These are phyloP conservation scores for Thalassia testudinum DNA, from an alignment of 116 monocot genomes.

Conservation along the genomic window DNA sequence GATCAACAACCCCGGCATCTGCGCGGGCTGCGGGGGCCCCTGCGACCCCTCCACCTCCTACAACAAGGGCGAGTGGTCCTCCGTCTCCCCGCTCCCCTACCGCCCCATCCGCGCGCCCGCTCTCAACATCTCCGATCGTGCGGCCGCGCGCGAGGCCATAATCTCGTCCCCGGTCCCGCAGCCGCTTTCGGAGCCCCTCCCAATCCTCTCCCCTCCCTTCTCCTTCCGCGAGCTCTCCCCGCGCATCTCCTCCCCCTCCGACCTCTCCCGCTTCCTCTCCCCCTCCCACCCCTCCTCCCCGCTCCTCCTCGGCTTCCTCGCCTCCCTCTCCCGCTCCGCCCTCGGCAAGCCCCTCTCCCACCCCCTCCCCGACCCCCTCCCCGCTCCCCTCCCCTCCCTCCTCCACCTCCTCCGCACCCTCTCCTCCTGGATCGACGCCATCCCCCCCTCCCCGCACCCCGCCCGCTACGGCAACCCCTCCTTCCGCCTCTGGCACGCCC, in stretches of 20 bases:
- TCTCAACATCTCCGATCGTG: constrained; percentile 45
- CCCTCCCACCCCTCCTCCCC: constrained; percentile 37
- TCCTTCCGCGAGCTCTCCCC: constrained; percentile 39
- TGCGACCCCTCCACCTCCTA: no score
- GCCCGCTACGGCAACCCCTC: constrained; percentile 87
- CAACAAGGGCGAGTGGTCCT: no score
- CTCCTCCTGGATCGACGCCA: constrained; percentile 29
- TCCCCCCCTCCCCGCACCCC: constrained; percentile 43
- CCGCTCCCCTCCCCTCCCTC: constrained; percentile 23
- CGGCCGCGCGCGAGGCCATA: constrained; percentile 24
- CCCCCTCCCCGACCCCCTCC: constrained; percentile 26
- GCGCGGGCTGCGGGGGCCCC: no score
- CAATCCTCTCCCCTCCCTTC: constrained; percentile 28
- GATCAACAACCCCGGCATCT: no score
- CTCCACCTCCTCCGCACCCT: constrained; percentile 31
- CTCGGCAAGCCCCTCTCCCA: constrained; percentile 68
- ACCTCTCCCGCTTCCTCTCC: constrained; percentile 51
- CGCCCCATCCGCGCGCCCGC: no score
- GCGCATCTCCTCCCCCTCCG: constrained; percentile 49
- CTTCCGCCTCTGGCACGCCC: constrained; percentile 58
- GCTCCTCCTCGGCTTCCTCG: constrained; percentile 88
- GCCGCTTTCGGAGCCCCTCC: constrained; percentile 63
- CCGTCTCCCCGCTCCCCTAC: constrained; percentile 11
- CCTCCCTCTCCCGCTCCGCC: constrained; percentile 65
- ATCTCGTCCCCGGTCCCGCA: constrained; percentile 71